Conservation (phyloP, 2,329 filamentous ascomycete species). For the Xylaria hypoxylon region DNA sequence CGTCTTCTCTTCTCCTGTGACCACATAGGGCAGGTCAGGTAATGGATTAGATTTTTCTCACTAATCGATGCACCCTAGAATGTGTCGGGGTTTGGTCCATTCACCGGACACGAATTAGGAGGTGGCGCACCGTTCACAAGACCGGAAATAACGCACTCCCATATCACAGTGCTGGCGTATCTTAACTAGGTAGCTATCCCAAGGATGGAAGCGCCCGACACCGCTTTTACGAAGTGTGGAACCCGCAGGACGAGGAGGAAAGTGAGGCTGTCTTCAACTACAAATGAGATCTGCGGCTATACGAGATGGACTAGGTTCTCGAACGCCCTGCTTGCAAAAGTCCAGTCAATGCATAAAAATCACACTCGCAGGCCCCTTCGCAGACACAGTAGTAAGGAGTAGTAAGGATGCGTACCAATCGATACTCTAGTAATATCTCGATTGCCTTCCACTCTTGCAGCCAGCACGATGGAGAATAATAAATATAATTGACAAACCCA, state of each 20-base stretch:
- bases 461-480: slow-evolving; percentile 7
- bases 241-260: slow-evolving; percentile 5
- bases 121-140: slow-evolving; percentile 25
- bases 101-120: slow-evolving; percentile 23
- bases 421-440: slow-evolving; percentile 8
- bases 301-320: slow-evolving; percentile 21
- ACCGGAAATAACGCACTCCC: slow-evolving; percentile 26
- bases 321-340: background rate
- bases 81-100: slow-evolving; percentile 33
- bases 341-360: slow-evolving; percentile 1
- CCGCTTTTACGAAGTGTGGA: slow-evolving; percentile 18
- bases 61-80: slow-evolving; percentile 24
- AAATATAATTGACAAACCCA: background rate
- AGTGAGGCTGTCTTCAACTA: slow-evolving; percentile 22
- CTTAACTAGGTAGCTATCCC: background rate
- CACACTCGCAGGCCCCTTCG: slow-evolving; percentile 10
- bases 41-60: background rate
- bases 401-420: slow-evolving; percentile 7
- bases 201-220: slow-evolving; percentile 21
- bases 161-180: slow-evolving; percentile 9
- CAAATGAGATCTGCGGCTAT: slow-evolving; percentile 16
- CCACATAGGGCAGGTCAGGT: background rate
- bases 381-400: background rate
- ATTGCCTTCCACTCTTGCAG: slow-evolving; percentile 1
- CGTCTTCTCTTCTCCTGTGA: slow-evolving; percentile 11